phyloP scores from a whole-genome alignment of 352 stramenopile genomes.

The Globisporangium iwayamae region DNA sequence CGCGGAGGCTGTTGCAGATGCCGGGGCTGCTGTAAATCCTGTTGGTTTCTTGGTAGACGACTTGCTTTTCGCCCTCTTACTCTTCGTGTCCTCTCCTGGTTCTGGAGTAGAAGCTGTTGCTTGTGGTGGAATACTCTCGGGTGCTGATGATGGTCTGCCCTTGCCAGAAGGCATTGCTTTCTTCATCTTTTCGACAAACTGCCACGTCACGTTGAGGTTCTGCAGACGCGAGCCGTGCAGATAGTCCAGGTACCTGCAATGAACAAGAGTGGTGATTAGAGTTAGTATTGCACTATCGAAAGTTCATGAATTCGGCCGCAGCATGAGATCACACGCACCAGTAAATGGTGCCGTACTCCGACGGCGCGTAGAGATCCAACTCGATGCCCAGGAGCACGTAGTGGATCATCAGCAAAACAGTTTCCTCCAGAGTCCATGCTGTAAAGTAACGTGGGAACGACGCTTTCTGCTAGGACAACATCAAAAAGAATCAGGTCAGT shows the following conservation, averaged over 20 bases:
- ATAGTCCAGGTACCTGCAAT: constrained; percentile 77
- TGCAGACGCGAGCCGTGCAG: constrained; percentile 78
- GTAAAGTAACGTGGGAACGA: constrained; percentile 80
- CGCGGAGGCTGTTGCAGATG: constrained; percentile 4
- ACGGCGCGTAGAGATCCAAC: constrained; percentile 70
- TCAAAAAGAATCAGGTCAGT: background rate
- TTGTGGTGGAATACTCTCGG: background rate
- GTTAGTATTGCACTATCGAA: background rate
- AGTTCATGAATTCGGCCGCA: background rate
- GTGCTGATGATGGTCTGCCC: background rate
- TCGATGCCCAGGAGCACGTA: constrained; percentile 76
- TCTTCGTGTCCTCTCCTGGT: constrained; percentile 1
- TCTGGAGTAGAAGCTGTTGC: background rate
- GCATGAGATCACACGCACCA: constrained; percentile 40
- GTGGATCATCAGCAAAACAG: constrained; percentile 71
- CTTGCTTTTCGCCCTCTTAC: constrained; percentile 23
- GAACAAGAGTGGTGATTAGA: background rate
- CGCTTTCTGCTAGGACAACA: constrained; percentile 42
- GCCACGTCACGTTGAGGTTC: constrained; percentile 77
- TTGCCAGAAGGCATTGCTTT: constrained; percentile 38
- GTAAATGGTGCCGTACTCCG: constrained; percentile 71
- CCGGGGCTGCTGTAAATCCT: background rate
- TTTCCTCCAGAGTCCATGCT: constrained; percentile 75
- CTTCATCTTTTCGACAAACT: constrained; percentile 81
- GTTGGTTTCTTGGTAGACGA: constrained; percentile 25